Base-by-base conservation (phyloP, 2,329 filamentous ascomycete genomes). In the Colletotrichum limetticola region DNA sequence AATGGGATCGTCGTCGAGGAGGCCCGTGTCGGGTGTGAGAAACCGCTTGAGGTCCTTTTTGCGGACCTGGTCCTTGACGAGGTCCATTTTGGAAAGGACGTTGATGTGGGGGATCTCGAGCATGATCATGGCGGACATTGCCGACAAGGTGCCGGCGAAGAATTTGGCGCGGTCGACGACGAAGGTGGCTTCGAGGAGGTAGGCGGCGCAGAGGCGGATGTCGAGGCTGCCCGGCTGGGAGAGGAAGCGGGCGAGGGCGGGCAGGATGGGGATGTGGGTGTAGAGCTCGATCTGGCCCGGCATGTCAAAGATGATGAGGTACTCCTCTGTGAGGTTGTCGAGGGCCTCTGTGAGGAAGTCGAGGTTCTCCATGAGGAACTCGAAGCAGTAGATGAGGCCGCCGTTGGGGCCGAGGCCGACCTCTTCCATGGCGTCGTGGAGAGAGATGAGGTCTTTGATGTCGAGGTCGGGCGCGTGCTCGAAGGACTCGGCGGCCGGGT, bases 91-190 rank as follows among this genome's bases (percentile, higher is more conserved):
- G 80, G 93, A 97, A 68, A 99, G 86, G 74, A 99, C 93, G 81
- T 99, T 99, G 80, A 99, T 91, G 81, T 99, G 97, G 5, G 97
- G 97, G 76, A 98, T 91, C 84, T 98, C 97, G 75, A 99, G 90
- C 95, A 98, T 97, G 79, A 99, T 91, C 97, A 99, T 99, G 76
- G 97, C 95, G 79, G 94, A 97, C 97, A 99, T 98, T 76, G 97
- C 97, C 80, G 94, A 97, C 73, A 99, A 87, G 0, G 97, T 98
- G 14, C 97, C 97, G 0, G 97, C 93, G 83, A 99, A 98, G 88
- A 97, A 99, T 85, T 98, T 99, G 79, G 97, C 94, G 74, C 95
- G 92, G 84, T 99, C 97, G 74, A 98, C 91, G 78, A 98, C 93
- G 81, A 98, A 99, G 9, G 95, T 98, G 14, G 95, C 94, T 83